Base-by-base conservation (phyloP, 768 basidiomycete genomes). In the Mycena floridula region DNA sequence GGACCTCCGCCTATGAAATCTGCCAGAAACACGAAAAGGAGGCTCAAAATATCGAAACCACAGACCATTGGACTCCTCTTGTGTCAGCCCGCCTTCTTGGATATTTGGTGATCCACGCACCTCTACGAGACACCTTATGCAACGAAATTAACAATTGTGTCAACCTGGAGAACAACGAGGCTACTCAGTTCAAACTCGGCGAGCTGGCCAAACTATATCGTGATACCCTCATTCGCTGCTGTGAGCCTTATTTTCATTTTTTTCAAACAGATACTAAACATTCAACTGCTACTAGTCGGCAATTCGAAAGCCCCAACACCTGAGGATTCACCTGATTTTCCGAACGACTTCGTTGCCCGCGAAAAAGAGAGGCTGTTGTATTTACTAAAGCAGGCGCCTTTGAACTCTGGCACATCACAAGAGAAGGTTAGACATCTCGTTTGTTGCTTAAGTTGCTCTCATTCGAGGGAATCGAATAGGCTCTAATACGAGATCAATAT, bases 401-500 rank as follows among this genome's bases (percentile, higher is more conserved):
- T 24, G 41, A 42, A 49, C 30, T 40, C 52, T 45, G 20, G 9
- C 11, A 24, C 27, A 16, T 44, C 52, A 15, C 50, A 50, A 45
- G 12, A 42, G 21, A 22, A 42, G 25, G 52, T 51, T 24, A 49
- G 27, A 18, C 18, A 13, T 18, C 18, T 32, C 16, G 13, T 38
- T 15, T 15, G 18, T 20, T 40, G 16, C 11, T 4, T 37, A 22
- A 1, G 43, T n/a, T 27, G 42, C 23, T 28, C 43, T 5, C 50
- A 41, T 11, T 35, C 18, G 32, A 15, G 25, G 13, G 15, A 4
- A 13, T 35, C 3, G 18, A 7, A 35, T 42, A 66, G 67, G 65
- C 69, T 38, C 54, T 68, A 16, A 43, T 60, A 28, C 62, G 68
- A 23, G 67, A 70, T 46, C 55, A 51, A 4, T 64, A 48, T 51